These are phyloP conservation scores for Spinellus fusiger DNA, from an alignment of 192 early-diverging fungal species.

Conservation along the genomic window DNA sequence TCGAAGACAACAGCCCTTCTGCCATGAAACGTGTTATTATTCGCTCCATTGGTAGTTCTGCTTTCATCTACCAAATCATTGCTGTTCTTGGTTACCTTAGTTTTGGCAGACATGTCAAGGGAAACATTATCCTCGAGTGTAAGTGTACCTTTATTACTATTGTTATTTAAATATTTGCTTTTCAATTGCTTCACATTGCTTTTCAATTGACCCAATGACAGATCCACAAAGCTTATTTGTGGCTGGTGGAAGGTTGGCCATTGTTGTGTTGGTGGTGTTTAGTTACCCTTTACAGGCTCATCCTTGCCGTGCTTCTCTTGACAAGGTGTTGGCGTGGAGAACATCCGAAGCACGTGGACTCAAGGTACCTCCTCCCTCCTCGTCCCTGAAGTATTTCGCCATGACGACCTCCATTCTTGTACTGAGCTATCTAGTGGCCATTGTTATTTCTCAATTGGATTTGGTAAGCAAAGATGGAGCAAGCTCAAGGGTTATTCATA, in stretches of 20 bases:
- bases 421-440: constrained; percentile 66
- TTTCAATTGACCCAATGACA: no score
- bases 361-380: constrained; percentile 31
- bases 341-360: constrained; percentile 11
- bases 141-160: constrained; percentile 28
- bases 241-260: constrained; percentile 79
- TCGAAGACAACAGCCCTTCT: constrained; percentile 72
- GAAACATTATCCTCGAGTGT: constrained; percentile 83
- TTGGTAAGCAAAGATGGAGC: constrained; percentile 38
- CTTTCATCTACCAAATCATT: constrained; percentile 75
- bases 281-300: constrained; percentile 93
- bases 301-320: constrained; percentile 81
- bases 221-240: constrained; percentile 65
- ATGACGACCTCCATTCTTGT: constrained; percentile 69
- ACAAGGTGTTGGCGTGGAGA: constrained; percentile 66
- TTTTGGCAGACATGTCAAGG: constrained; percentile 76
- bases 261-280: constrained; percentile 84
- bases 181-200: no score
- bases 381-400: constrained; percentile 46
- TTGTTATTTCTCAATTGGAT: constrained; percentile 72
- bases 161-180: background rate
- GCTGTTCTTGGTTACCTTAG: constrained; percentile 89
- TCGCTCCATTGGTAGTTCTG: constrained; percentile 71
- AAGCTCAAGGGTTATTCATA: background rate
- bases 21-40: constrained; percentile 65